phyloP scores from a whole-genome alignment of 805 yeast species.

The Sugiyamaella marilandica region DNA sequence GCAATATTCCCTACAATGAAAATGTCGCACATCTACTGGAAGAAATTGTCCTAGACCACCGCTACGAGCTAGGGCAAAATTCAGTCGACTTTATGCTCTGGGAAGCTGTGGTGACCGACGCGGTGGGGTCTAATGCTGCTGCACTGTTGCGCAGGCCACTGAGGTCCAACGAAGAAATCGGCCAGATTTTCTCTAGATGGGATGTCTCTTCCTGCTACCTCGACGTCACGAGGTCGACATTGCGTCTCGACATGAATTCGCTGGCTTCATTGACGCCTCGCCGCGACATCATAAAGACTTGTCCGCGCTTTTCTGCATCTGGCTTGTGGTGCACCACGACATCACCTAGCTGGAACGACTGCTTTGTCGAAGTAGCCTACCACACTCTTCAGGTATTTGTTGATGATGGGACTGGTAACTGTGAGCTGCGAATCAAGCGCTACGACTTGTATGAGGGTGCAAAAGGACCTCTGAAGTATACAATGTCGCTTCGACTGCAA shows the following conservation, averaged over 20 bases:
- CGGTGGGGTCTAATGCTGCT: constrained; percentile 11
- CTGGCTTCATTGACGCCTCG: constrained; percentile 32
- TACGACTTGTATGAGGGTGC: constrained; percentile 18
- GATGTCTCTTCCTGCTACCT: constrained; percentile 13
- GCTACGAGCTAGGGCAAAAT: constrained; percentile 27
- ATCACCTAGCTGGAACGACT: constrained; percentile 15
- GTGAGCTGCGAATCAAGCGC: constrained; percentile 7
- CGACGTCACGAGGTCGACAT: constrained; percentile 20
- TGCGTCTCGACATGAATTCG: constrained; percentile 25
- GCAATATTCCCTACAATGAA: constrained; percentile 11
- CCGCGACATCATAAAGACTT: constrained; percentile 26
- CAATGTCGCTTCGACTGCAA: not conserved
- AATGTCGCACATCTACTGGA: constrained; percentile 18
- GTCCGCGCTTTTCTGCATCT: constrained; percentile 13
- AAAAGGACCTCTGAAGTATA: not conserved
- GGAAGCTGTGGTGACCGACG: constrained; percentile 22
- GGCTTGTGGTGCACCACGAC: constrained; percentile 11
- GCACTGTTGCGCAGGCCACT: constrained; percentile 25
- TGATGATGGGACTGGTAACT: constrained; percentile 3
- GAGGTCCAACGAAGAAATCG: constrained; percentile 23
- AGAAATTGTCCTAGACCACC: constrained; percentile 27
- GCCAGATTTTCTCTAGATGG: constrained; percentile 14
- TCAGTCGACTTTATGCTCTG: constrained; percentile 26
- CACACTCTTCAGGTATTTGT: constrained; percentile 11
- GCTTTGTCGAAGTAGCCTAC: constrained; percentile 8